Conservation (phyloP, 345 rosid genomes). For the Iberis pinnata region DNA sequence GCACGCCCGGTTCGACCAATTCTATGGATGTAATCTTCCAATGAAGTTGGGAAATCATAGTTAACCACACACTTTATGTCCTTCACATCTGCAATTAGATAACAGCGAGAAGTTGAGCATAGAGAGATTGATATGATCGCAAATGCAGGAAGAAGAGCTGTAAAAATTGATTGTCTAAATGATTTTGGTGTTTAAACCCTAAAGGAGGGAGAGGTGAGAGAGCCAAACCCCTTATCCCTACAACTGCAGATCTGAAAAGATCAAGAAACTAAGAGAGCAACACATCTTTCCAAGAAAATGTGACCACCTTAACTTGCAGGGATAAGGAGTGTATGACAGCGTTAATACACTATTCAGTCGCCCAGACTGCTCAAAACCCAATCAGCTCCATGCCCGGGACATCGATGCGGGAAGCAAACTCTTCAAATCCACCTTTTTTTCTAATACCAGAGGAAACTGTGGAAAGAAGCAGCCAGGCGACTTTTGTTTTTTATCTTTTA, state of each 20-base stretch:
- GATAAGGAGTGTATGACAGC: conserved; percentile 65
- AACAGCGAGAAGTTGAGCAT: conserved; percentile 6
- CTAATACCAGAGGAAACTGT: conserved; percentile 43
- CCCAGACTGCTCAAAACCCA: conserved; percentile 73
- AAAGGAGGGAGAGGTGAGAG: conserved; percentile 4
- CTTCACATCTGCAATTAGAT: conserved; percentile 78
- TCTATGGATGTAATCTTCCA: conserved; percentile 94
- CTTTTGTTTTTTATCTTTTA: conserved; percentile 35
- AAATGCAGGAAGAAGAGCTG: conserved; percentile 20
- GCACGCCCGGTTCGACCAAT: conserved; percentile 98
- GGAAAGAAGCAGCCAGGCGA: conserved; percentile 98
- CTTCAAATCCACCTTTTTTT: conserved; percentile 44
- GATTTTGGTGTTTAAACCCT: conserved; percentile 10
- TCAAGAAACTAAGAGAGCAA: conserved; percentile 61
- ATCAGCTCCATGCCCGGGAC: conserved; percentile 87
- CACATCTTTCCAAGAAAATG: conserved; percentile 73
- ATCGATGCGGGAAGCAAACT: conserved; percentile 35
- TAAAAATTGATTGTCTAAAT: not conserved
- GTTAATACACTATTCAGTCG: conserved; percentile 55
- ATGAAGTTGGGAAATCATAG: conserved; percentile 86
- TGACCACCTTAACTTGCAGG: conserved; percentile 99
- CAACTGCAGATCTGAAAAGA: conserved; percentile 54
- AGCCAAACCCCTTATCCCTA: conserved; percentile 76
- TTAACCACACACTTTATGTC: conserved; percentile 97
- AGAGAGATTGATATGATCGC: not conserved